Conservation (phyloP, 768 basidiomycete species). For the Leccinum arenicola region DNA sequence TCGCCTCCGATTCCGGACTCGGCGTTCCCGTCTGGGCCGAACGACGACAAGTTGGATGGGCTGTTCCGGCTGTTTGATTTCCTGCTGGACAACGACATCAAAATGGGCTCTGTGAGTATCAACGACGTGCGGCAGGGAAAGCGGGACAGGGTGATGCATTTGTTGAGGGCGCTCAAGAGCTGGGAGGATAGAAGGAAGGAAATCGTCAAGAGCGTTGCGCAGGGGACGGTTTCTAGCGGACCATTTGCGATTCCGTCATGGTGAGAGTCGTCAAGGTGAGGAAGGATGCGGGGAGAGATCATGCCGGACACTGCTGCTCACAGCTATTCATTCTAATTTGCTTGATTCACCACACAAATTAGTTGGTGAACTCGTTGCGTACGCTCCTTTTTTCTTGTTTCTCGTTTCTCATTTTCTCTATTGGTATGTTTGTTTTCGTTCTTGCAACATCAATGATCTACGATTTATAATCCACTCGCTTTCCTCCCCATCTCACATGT, state of each 20-base stretch:
- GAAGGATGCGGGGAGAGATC: neutral
- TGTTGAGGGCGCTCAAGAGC: constrained; percentile 69
- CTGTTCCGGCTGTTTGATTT: constrained; percentile 91
- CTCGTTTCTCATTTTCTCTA: neutral
- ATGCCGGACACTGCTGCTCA: neutral
- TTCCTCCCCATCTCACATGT: neutral
- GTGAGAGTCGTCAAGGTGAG: neutral
- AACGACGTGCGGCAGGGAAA: constrained; percentile 88
- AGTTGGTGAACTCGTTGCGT: constrained; percentile 9
- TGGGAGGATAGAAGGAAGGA: constrained; percentile 78
- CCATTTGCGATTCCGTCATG: neutral
- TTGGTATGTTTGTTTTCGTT: neutral
- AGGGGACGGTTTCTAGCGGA: constrained; percentile 24
- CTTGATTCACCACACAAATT: neutral
- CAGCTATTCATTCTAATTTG: neutral
- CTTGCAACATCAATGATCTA: neutral
- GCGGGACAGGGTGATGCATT: constrained; percentile 74
- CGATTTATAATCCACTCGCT: neutral
- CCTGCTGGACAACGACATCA: constrained; percentile 86
- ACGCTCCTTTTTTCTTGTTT: constrained; percentile 19
- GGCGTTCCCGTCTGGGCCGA: constrained; percentile 64
- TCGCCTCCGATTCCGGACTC: constrained; percentile 75
- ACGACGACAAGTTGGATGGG: constrained; percentile 82
- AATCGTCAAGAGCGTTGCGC: constrained; percentile 52
- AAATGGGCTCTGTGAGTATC: constrained; percentile 89